phyloP scores from a whole-genome alignment of 495 filamentous ascomycete species.

The Amniculicola lignicola region DNA sequence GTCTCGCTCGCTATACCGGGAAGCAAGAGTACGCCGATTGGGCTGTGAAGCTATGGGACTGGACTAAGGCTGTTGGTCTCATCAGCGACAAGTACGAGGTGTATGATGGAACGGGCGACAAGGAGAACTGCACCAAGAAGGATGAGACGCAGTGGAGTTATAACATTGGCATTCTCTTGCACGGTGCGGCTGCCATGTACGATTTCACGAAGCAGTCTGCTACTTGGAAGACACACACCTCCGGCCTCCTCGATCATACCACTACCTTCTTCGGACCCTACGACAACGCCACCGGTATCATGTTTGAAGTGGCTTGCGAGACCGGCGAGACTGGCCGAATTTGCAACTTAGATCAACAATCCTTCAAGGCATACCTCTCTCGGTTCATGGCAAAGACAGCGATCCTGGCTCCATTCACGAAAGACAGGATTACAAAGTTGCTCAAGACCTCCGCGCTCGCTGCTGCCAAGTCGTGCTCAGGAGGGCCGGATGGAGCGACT shows the following conservation, averaged over 20 bases:
- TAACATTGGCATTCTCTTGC: constrained; percentile 61
- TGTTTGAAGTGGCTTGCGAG: constrained; percentile 47
- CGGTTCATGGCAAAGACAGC: constrained; percentile 46
- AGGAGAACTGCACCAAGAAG: constrained; percentile 34
- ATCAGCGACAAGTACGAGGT: constrained; percentile 38
- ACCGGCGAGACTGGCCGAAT: constrained; percentile 14
- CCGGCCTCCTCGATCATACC: constrained; percentile 35
- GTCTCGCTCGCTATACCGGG: constrained; percentile 63
- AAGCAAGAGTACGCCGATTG: constrained; percentile 56
- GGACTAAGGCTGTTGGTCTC: constrained; percentile 34
- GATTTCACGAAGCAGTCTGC: constrained; percentile 49
- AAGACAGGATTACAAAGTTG: constrained; percentile 32
- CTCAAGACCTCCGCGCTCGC: constrained; percentile 41
- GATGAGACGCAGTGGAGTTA: constrained; percentile 60
- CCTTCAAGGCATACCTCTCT: constrained; percentile 49
- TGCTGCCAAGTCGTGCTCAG: constrained; percentile 43
- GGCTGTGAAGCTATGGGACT: constrained; percentile 41
- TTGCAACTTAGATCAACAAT: constrained; percentile 46
- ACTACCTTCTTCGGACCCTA: constrained; percentile 41
- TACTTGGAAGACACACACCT: constrained; percentile 35
- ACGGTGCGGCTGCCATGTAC: constrained; percentile 70
- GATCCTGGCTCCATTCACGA: constrained; percentile 43
- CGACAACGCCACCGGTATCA: constrained; percentile 42
- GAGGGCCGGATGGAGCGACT: constrained; percentile 31
- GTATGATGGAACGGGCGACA: constrained; percentile 41